These are phyloP conservation scores for Brassica hybrid DNA, from an alignment of 441 rosid species.

Conservation along the genomic window DNA sequence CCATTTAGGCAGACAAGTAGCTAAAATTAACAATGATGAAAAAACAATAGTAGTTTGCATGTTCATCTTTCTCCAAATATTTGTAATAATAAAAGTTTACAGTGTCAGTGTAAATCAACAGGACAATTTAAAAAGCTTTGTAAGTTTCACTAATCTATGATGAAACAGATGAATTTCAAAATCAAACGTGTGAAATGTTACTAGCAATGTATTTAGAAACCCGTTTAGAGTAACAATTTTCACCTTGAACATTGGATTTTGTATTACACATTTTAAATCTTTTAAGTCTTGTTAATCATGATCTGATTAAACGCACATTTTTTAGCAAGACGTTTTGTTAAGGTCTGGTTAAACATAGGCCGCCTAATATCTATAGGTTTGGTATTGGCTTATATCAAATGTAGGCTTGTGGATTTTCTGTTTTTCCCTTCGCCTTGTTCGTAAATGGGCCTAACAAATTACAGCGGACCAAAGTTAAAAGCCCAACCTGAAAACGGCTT, in stretches of 20 bases:
- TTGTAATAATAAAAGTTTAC: background rate
- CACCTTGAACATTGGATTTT: too few relatives aligned
- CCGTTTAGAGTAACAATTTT: too few relatives aligned
- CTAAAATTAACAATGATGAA: background rate
- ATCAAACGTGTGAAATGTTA: background rate
- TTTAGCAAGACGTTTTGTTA: too few relatives aligned
- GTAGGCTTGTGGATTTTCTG: background rate
- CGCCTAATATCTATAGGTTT: background rate
- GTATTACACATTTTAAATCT: too few relatives aligned
- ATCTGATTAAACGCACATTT: too few relatives aligned
- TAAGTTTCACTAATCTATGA: background rate
- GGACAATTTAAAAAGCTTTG: background rate
- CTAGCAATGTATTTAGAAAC: background rate
- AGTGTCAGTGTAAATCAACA: background rate
- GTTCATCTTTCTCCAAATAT: background rate
- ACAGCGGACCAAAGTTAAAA: background rate
- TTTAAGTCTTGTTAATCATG: too few relatives aligned
- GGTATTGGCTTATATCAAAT: background rate
- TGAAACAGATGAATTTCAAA: background rate
- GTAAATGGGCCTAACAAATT: background rate
- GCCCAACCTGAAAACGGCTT: slow-evolving; percentile 2
- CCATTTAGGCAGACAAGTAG: slow-evolving; percentile 20
- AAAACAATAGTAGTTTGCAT: background rate
- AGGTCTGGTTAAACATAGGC: too few relatives aligned
- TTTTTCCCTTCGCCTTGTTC: background rate